Percentiles rank a stretch among this genome's conserved stretches.
Evolutionary conservation across 1,139 yeast genomes (phyloP).

Genomic region (Saccharomyces hybrid): DNA sequence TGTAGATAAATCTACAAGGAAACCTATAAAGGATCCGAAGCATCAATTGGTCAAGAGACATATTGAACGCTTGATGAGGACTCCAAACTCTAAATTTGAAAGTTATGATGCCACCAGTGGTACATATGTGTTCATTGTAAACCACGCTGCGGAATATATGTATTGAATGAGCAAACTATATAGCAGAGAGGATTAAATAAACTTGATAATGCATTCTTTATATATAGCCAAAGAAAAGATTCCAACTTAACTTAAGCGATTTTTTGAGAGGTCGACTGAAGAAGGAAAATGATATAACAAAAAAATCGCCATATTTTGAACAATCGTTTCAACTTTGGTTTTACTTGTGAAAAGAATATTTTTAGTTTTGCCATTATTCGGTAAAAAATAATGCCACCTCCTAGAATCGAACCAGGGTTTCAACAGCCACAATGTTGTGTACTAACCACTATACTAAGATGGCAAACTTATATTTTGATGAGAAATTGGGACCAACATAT

Average conservation of each 20-base stretch:
- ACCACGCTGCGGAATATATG: constrained; percentile 6
- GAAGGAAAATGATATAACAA: neutral
- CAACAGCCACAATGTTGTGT: constrained; percentile 35
- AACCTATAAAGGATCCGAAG: constrained; percentile 70
- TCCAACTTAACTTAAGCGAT: neutral
- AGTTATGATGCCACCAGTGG: constrained; percentile 77
- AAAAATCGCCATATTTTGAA: neutral
- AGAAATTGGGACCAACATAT: neutral
- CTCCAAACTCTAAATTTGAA: constrained; percentile 56
- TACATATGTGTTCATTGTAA: constrained; percentile 16
- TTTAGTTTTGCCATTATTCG: neutral
- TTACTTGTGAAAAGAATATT: too few species aligned
- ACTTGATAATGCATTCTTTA: neutral
- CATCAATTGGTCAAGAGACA: constrained; percentile 67
- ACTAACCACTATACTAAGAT: constrained; percentile 40
- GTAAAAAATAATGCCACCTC: constrained; percentile 5
- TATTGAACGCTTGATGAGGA: constrained; percentile 54
- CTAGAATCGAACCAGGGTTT: constrained; percentile 10
- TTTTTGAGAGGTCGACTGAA: neutral
- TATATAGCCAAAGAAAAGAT: neutral
- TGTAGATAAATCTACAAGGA: constrained; percentile 57
- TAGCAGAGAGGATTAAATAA: neutral
- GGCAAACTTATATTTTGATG: constrained; percentile 12
- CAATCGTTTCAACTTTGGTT: constrained; percentile 21
- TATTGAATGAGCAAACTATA: neutral